These are phyloP conservation scores for Mortierella antarctica DNA, from an alignment of 192 early-diverging fungal genomes.

Conservation along the genomic window DNA sequence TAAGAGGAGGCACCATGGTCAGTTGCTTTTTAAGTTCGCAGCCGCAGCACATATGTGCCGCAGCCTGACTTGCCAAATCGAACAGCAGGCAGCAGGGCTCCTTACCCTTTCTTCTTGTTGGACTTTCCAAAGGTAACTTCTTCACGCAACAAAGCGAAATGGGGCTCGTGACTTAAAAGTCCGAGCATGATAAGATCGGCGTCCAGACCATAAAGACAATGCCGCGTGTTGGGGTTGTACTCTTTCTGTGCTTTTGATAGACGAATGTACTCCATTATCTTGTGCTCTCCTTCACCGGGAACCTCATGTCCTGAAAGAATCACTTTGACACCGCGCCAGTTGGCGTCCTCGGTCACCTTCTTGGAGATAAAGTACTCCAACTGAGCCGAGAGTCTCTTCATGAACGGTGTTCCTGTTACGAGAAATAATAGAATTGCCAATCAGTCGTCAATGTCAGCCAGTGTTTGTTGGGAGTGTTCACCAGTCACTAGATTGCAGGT, in stretches of 20 bases:
- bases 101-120: constrained; percentile 66
- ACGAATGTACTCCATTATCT: constrained; percentile 99
- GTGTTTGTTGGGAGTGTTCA: neutral
- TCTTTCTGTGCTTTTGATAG: constrained; percentile 80
- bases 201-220: constrained; percentile 98
- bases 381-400: constrained; percentile 87
- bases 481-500: neutral
- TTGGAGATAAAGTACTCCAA: constrained; percentile 93
- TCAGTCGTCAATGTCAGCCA: neutral
- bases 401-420: constrained; percentile 87
- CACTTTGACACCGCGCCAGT: constrained; percentile 91
- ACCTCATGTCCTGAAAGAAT: constrained; percentile 95
- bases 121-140: constrained; percentile 84
- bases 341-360: constrained; percentile 87
- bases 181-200: constrained; percentile 99
- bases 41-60: neutral
- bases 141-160: constrained; percentile 96
- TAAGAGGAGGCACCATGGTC: neutral
- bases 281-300: constrained; percentile 99
- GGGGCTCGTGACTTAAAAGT: constrained; percentile 94
- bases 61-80: neutral
- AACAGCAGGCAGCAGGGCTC: neutral
- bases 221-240: constrained; percentile 89
- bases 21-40: constrained; percentile 4
- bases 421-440: neutral